phyloP scores from a whole-genome alignment of 495 filamentous ascomycete species.

The Podospora anserina region DNA sequence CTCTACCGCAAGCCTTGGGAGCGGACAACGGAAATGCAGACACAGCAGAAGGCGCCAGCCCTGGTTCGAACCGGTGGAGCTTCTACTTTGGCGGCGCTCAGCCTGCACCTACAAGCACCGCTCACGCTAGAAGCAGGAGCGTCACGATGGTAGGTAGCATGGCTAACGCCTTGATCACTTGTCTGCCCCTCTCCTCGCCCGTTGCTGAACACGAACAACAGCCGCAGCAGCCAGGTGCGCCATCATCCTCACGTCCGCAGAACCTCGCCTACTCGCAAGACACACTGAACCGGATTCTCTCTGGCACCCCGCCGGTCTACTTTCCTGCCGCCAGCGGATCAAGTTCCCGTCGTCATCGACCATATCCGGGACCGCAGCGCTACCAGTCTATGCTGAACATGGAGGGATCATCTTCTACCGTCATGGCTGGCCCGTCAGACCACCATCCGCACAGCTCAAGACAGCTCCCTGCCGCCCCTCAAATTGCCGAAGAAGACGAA shows the following conservation, averaged over 20 bases:
- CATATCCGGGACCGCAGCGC: slow-evolving; percentile 22
- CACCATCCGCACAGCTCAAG: slow-evolving; percentile 18
- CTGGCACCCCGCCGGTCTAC: slow-evolving; percentile 38
- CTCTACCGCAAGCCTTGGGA: slow-evolving; percentile 48
- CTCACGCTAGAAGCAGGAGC: slow-evolving; percentile 41
- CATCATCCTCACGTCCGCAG: slow-evolving; percentile 22
- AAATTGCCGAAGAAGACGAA: slow-evolving; percentile 75
- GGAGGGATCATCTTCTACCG: slow-evolving; percentile 18
- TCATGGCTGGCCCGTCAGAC: slow-evolving; percentile 22
- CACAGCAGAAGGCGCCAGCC: slow-evolving; percentile 1
- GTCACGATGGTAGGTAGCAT: slow-evolving; percentile 42
- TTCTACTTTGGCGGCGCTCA: slow-evolving; percentile 25
- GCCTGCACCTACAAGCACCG: slow-evolving; percentile 20
- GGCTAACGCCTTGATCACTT: not conserved
- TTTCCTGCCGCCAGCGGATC: slow-evolving; percentile 27
- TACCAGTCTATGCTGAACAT: slow-evolving; percentile 30
- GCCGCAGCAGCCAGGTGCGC: slow-evolving; percentile 21
- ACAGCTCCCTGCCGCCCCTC: slow-evolving; percentile 24
- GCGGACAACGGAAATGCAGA: slow-evolving; percentile 16
- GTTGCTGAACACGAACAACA: slow-evolving; percentile 2
- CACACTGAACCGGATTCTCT: slow-evolving; percentile 34
- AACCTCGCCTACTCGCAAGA: slow-evolving; percentile 20
- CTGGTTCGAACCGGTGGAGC: slow-evolving; percentile 19
- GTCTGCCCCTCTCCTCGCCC: not conserved
- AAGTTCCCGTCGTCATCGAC: slow-evolving; percentile 27